These are phyloP conservation scores for Clarkia xantiana DNA, from an alignment of 345 rosid genomes.

Conservation along the genomic window DNA sequence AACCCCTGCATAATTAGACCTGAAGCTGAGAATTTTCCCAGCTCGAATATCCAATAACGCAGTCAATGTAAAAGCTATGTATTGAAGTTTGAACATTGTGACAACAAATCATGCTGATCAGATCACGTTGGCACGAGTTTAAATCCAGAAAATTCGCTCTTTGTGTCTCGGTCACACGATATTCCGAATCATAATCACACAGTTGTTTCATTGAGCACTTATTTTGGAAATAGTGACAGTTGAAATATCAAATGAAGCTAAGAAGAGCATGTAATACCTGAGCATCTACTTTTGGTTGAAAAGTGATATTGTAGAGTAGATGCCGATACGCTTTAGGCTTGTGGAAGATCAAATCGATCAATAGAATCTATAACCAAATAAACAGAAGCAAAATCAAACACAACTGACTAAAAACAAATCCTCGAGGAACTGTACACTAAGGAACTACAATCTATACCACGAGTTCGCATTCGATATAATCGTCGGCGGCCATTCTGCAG, in stretches of 20 bases:
- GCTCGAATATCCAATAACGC: too few relatives aligned
- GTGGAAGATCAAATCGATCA: slow-evolving; percentile 81
- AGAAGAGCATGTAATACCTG: slow-evolving; percentile 28
- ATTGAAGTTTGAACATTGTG: too few relatives aligned
- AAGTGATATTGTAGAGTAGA: slow-evolving; percentile 49
- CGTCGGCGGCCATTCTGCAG: slow-evolving; percentile 65
- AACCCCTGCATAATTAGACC: slow-evolving; percentile 38
- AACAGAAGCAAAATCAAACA: not conserved
- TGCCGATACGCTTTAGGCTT: slow-evolving; percentile 64
- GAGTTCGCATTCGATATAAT: slow-evolving; percentile 66
- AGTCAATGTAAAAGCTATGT: not conserved
- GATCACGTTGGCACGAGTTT: too few relatives aligned
- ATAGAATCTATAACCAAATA: slow-evolving; percentile 33
- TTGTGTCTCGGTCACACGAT: too few relatives aligned
- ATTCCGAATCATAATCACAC: too few relatives aligned
- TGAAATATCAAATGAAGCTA: too few relatives aligned
- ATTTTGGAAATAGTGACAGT: too few relatives aligned
- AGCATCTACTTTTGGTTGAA: slow-evolving; percentile 23
- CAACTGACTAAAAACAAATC: slow-evolving; percentile 1
- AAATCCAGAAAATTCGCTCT: too few relatives aligned
- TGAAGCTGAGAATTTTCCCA: not conserved
- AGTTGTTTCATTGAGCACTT: too few relatives aligned
- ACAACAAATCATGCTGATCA: too few relatives aligned
- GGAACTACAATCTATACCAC: slow-evolving; percentile 26
- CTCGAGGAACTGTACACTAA: not conserved